Base-by-base conservation (phyloP, 1,139 yeast species). In the Maudiozyma humilis region DNA sequence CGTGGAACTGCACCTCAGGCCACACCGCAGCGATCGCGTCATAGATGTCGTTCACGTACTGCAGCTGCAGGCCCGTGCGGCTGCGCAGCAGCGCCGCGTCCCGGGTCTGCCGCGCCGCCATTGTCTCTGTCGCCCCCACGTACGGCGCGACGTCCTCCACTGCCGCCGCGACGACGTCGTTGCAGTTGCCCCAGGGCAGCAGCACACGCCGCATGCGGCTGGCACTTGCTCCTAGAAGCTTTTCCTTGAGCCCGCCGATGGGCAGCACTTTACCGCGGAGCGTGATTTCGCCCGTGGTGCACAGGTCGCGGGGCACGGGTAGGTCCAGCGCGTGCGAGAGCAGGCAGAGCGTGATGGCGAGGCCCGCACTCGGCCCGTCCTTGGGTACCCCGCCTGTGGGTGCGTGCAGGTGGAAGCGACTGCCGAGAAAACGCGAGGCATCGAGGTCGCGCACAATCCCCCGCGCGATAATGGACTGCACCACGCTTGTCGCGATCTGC, bases 321-420 rank as follows among this genome's bases (percentile, higher is more conserved):
- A 69, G 74, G 57, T 84, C 76, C 51, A 86, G 70, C 0, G 96
- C 95, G 54, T 89, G 73, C 0, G 96, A 88, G 30, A 89, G 68
- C 62, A 89, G 75, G 8, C 95, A 85, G 0, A 95, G 78, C 0
- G 96, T 85, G 68, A 89, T 86, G 0, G 97, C 86, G 43, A 89
- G 81, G 69, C 98, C 98, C 0, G 98, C 98, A 46, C 96, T 86
- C 42, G 98, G 97, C 1, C 98, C 98, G 64, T 91, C 97, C 64
- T 91, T 91, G 43, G 96, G 95, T 48, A 86, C 79, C 3, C 96
- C 96, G 42, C 98, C 98, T 60, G 88, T 96, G 1, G 98, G 98
- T 63, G 95, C 89, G 68, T 91, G 98, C 48, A 91, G 75, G 64
- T 91, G 97, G 47, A 85, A 82, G 12, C 97, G 97, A 43, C 79